Conservation (phyloP, 129 eudicot species). For the Chrysanthemum seticuspe region DNA sequence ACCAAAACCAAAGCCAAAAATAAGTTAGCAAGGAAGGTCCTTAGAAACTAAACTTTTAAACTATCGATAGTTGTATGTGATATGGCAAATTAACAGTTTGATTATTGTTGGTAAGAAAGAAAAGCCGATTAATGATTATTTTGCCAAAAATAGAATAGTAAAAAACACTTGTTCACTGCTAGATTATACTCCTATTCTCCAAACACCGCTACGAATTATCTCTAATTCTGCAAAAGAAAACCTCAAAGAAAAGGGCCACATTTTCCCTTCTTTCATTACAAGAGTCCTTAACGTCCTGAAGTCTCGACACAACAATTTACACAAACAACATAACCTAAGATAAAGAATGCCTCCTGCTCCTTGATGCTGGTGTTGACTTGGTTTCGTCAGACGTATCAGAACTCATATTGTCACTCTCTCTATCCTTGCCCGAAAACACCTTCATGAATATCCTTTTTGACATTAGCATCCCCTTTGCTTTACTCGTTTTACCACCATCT, state of each 20-base stretch:
- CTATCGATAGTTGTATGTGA: too few species aligned
- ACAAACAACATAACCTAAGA: conserved; percentile 33
- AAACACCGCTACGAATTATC: conserved; percentile 16
- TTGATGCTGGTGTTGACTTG: conserved; percentile 54
- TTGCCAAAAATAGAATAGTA: background rate
- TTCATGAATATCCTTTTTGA: conserved; percentile 63
- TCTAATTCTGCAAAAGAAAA: conserved; percentile 9
- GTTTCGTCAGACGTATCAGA: conserved; percentile 84
- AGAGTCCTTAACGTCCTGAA: conserved; percentile 32
- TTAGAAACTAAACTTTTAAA: too few species aligned
- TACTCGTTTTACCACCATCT: conserved; percentile 16
- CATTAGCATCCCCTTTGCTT: conserved; percentile 50
- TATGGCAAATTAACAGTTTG: too few species aligned
- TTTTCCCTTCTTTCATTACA: background rate
- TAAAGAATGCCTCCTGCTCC: conserved; percentile 63
- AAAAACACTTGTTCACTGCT: conserved; percentile 14
- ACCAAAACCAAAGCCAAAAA: too few species aligned
- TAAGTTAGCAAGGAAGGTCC: too few species aligned
- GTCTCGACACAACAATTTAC: conserved; percentile 24
- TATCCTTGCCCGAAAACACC: conserved; percentile 78
- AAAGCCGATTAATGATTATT: background rate
- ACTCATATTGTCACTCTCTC: conserved; percentile 72
- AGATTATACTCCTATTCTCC: conserved; percentile 15
- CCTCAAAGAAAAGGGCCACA: conserved; percentile 19
- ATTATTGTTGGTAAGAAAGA: too few species aligned